Conservation (phyloP, 805 yeast genomes). For the Cyberlindnera galapagoensis region DNA sequence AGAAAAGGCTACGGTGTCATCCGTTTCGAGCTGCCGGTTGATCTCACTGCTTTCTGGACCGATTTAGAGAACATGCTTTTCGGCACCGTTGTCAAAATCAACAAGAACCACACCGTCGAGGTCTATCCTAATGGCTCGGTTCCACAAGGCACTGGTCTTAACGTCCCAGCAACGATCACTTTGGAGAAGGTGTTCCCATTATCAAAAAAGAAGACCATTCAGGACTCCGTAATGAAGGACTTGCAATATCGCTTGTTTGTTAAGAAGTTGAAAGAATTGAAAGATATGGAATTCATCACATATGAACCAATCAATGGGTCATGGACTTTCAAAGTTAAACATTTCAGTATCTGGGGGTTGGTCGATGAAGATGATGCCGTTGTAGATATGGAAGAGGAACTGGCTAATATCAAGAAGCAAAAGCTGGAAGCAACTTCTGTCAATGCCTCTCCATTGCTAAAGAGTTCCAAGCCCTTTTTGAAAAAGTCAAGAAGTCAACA, state of each 20-base stretch:
- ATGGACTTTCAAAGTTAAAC: conserved; percentile 81
- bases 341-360: conserved; percentile 93
- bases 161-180: conserved; percentile 71
- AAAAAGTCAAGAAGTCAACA: conserved; percentile 9
- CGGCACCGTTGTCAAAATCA: conserved; percentile 40
- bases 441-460: conserved; percentile 3
- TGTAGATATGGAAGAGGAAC: conserved; percentile 40
- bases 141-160: conserved; percentile 59
- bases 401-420: conserved; percentile 19
- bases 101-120: conserved; percentile 42
- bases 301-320: conserved; percentile 69
- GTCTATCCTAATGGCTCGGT: conserved; percentile 68
- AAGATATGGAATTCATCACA: conserved; percentile 74
- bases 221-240: conserved; percentile 25
- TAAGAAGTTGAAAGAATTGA: conserved; percentile 41
- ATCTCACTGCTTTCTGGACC: conserved; percentile 45
- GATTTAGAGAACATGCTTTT: conserved; percentile 29
- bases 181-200: conserved; percentile 55
- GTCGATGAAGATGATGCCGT: conserved; percentile 58
- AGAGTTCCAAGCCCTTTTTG: conserved; percentile 4
- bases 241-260: conserved; percentile 42
- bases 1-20: conserved; percentile 64
- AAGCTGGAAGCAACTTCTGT: too few species aligned
- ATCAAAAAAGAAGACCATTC: conserved; percentile 15
- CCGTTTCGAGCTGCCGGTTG: conserved; percentile 62